Base-by-base conservation (phyloP, 1,139 yeast genomes). In the Geotrichum histeridarum region DNA sequence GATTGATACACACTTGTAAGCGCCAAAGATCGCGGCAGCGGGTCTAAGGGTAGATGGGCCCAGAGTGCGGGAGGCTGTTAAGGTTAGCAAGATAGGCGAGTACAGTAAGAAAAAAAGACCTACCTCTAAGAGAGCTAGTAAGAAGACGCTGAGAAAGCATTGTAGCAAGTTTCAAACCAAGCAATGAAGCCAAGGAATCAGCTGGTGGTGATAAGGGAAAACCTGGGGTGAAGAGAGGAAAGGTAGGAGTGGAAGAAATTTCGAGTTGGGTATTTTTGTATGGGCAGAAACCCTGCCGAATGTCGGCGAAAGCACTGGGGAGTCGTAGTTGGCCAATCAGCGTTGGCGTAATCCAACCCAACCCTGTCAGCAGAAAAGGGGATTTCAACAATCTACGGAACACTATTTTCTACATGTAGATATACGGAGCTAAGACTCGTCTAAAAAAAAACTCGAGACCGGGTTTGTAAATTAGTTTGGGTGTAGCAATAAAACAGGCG, bases 61-160 rank as follows among this genome's bases (percentile, higher is more conserved):
- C 33, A 22, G 27, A 22, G 45, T 37, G 12, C 36, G 27, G 22
- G 18, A 44, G 42, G 48, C 44, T 47, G 49, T 8, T 18, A 15
- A 38, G 17, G 42, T 14, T 14, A 31, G 30, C 30, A 18, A 1
- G 6, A 17, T 18, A 32, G 14, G 42, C 27, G 33, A 22, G 30
- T n/a, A 12, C 22, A 2, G 35, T 22, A 6, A 8, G 11, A 11
- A 17, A 8, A 37, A 17, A 11, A 6, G 5, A 53, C 52, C 9
- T 53, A 53, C 55, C 49, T 53, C 55, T 48, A 33, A 49, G 48
- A 32, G 55, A 48, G 36, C 50, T 47, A 32, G 55, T 30, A 17
- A 48, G 42, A 33, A 53, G 31, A 39, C 55, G 55, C 43, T 53
- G 52, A 42, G 55, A 47, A 36, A 53, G 55, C 55, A 53, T 53